These are phyloP conservation scores for Paramecium pentaurelia DNA, from an alignment of 73 alveolate species.

Conservation along the genomic window DNA sequence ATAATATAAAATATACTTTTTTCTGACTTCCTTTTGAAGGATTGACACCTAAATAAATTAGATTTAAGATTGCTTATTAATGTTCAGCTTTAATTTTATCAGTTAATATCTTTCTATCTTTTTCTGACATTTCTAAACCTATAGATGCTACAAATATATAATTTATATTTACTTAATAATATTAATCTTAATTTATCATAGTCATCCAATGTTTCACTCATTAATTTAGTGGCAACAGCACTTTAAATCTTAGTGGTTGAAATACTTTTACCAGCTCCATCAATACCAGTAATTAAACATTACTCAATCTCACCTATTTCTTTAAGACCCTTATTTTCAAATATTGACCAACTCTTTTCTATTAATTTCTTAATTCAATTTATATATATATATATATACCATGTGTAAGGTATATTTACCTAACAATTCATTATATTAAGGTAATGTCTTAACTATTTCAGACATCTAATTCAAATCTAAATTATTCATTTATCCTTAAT, in stretches of 20 bases:
- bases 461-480: constrained; percentile 56
- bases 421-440: constrained; percentile 48
- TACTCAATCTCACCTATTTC: constrained; percentile 52
- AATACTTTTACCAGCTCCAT: constrained; percentile 50
- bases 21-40: constrained; percentile 48
- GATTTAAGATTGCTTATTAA: constrained; percentile 28
- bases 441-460: constrained; percentile 48
- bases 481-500: constrained; percentile 50
- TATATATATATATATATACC: neutral
- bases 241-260: neutral
- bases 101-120: constrained; percentile 47
- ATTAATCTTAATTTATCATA: constrained; percentile 56
- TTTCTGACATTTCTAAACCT: constrained; percentile 49
- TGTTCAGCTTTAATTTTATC: constrained; percentile 11
- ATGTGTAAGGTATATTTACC: constrained; percentile 50
- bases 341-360: constrained; percentile 52
- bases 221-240: constrained; percentile 12
- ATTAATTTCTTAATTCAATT: neutral
- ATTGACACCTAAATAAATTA: constrained; percentile 43
- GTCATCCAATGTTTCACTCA: constrained; percentile 42
- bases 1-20: neutral
- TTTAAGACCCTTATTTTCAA: constrained; percentile 42
- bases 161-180: neutral
- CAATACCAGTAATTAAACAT: constrained; percentile 53
- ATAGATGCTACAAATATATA: neutral